These are phyloP conservation scores for Alternaria angustiovoidea DNA, from an alignment of 2,329 filamentous ascomycete genomes.

Conservation along the genomic window DNA sequence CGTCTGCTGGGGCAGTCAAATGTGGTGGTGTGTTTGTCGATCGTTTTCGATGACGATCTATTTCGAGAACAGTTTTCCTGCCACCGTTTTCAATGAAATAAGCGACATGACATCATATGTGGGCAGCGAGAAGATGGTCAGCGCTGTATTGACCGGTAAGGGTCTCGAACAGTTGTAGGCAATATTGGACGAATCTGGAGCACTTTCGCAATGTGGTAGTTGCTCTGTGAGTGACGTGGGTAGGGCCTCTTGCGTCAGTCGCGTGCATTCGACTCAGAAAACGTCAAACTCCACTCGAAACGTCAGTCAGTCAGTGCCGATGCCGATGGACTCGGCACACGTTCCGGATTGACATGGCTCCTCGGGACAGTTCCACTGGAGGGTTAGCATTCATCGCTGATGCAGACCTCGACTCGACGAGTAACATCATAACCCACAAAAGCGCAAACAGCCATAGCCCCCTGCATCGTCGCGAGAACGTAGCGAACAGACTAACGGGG, in stretches of 20 bases:
- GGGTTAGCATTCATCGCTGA: slow-evolving; percentile 7
- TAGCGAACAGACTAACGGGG: slow-evolving; percentile 3
- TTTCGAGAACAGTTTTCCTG: slow-evolving; percentile 11
- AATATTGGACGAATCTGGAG: background rate
- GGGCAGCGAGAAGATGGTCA: slow-evolving; percentile 5
- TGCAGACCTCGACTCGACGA: background rate
- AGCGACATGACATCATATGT: slow-evolving; percentile 16
- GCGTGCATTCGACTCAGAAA: background rate
- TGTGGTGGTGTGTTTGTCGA: slow-evolving; percentile 12
- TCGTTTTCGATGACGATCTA: slow-evolving; percentile 11
- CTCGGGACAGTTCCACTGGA: background rate
- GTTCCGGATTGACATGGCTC: slow-evolving; percentile 3
- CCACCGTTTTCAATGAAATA: slow-evolving; percentile 1
- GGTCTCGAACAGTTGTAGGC: background rate
- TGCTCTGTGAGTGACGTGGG: background rate
- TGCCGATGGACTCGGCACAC: slow-evolving; percentile 1
- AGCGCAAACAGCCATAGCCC: slow-evolving; percentile 1
- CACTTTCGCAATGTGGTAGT: background rate
- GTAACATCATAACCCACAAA: slow-evolving; percentile 11
- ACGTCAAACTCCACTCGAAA: background rate
- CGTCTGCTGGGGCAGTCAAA: background rate
- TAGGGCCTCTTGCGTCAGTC: slow-evolving; percentile 4
- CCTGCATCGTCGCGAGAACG: background rate
- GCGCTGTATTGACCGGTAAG: background rate
- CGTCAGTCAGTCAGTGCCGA: slow-evolving; percentile 1